Evolutionary conservation across 352 stramenopile species (phyloP), one percentile per base, ranked within the genome.

Genomic region (Bremia lactucae): DNA sequence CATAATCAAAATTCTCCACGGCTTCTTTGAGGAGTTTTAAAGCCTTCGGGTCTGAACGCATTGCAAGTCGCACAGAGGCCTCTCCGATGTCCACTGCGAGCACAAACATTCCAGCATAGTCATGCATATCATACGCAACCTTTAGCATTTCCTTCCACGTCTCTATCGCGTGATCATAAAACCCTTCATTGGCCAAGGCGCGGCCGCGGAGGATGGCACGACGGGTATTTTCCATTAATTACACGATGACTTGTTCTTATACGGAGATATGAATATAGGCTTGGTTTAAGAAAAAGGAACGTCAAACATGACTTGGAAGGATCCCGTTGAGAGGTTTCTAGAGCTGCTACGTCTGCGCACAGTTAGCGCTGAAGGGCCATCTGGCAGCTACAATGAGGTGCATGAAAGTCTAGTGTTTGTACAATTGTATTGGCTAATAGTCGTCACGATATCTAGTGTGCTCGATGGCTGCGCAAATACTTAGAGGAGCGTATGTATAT

Each of bases 261-360:
- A 56, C 0, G 50, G 55, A 31, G 42, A 60, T 23, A 35, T 59
- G 2, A 11, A 14, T 29, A 2, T 28, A 24, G 11, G 6, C n/a
- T 52, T 36, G 42, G 38, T 34, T 52, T 47, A 35, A 47, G 49
- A 20, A 6, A 39, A 35, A 24, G 4, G 11, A n/a, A n/a, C 9
- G 2, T 22, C 11, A 14, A 52, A 0, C 15, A 60, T 51, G 45
- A 15, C 10, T 8, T 52, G 55, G 35, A 65, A 59, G 31, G 53
- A 61, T 36, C 58, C 58, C 4, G 59, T 86, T 8, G 58, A 66
- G 48, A 54, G 78, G 36, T 90, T 95, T 50, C 43, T 90, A 33
- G 80, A 94, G 42, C 52, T 94, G 10, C 50, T 95, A 49, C 56
- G 75, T 23, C 64, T 94, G 42, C 75, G 66, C 37, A 94, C 83